Percentiles rank a stretch among this genome's conserved stretches.
Conservation (phyloP, 345 rosid species). For the Salix purpurea region DNA sequence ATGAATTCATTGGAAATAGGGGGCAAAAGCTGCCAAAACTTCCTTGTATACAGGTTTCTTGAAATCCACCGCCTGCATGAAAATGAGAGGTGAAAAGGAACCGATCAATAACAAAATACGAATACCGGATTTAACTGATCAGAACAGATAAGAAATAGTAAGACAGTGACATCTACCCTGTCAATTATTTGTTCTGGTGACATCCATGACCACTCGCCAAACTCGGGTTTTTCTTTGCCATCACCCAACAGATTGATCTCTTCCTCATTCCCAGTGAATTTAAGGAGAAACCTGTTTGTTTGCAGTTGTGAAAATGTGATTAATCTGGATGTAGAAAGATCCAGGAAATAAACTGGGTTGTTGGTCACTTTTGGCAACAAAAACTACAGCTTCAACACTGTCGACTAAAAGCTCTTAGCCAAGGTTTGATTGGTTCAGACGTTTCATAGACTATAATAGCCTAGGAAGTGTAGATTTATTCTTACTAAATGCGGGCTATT, state of each 20-base stretch:
- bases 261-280: conserved; percentile 75
- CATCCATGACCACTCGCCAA: conserved; percentile 84
- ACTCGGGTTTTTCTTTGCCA: conserved; percentile 86
- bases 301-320: background rate
- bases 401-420: background rate
- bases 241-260: conserved; percentile 88
- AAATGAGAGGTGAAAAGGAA: background rate
- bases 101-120: background rate
- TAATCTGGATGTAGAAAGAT: background rate
- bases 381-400: background rate
- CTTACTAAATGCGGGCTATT: background rate
- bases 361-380: background rate
- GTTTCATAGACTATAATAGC: background rate
- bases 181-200: conserved; percentile 61
- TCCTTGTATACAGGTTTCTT: conserved; percentile 85
- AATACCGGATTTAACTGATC: background rate
- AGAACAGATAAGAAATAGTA: background rate
- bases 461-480: background rate
- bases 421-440: background rate
- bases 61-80: conserved; percentile 78
- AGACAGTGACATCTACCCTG: conserved; percentile 23
- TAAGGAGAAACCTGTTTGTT: conserved; percentile 69
- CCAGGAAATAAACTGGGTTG: background rate
- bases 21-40: conserved; percentile 55
- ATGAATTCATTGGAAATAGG: conserved; percentile 46